phyloP scores from a whole-genome alignment of 2,329 filamentous ascomycete species.

The Aspergillus clavatus region DNA sequence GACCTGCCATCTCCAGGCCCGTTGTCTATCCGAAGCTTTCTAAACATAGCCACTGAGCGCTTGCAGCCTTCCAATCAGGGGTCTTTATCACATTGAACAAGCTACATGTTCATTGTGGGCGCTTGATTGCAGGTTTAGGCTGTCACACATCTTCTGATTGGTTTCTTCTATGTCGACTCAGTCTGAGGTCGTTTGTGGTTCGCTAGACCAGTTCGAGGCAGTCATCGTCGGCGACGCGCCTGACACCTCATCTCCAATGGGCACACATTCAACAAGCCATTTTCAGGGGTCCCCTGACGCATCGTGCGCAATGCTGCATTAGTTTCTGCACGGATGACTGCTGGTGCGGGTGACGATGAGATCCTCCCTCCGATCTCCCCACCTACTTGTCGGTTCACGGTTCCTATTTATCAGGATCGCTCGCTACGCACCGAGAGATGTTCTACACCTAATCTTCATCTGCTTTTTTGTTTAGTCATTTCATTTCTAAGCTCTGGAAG shows the following conservation, averaged over 20 bases:
- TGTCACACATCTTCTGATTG: slow-evolving; percentile 12
- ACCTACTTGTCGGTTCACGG: slow-evolving; percentile 3
- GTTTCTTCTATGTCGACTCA: slow-evolving; percentile 4
- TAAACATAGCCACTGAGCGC: slow-evolving; percentile 32
- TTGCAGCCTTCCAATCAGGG: slow-evolving; percentile 22
- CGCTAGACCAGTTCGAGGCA: background rate
- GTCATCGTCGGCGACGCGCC: slow-evolving; percentile 16
- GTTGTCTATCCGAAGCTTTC: slow-evolving; percentile 7
- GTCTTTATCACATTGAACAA: slow-evolving; percentile 10
- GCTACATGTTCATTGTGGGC: slow-evolving; percentile 7
- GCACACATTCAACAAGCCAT: slow-evolving; percentile 7
- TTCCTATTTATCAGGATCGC: slow-evolving; percentile 29
- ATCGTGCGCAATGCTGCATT: slow-evolving; percentile 31
- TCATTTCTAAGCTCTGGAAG: slow-evolving; percentile 31
- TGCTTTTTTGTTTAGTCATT: slow-evolving; percentile 20
- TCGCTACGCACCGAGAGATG: slow-evolving; percentile 18
- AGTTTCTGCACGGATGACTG: slow-evolving; percentile 24
- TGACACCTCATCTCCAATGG: slow-evolving; percentile 14
- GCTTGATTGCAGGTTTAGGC: slow-evolving; percentile 20
- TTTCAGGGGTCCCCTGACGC: slow-evolving; percentile 11
- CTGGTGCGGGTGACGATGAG: slow-evolving; percentile 6
- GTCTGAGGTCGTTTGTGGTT: slow-evolving; percentile 1
- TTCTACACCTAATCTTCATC: slow-evolving; percentile 18
- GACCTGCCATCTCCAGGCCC: too few species aligned
- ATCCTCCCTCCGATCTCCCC: slow-evolving; percentile 16